Base-by-base conservation (phyloP, 1,284 basidiomycete species). In the Paramarasmius palmivorus region DNA sequence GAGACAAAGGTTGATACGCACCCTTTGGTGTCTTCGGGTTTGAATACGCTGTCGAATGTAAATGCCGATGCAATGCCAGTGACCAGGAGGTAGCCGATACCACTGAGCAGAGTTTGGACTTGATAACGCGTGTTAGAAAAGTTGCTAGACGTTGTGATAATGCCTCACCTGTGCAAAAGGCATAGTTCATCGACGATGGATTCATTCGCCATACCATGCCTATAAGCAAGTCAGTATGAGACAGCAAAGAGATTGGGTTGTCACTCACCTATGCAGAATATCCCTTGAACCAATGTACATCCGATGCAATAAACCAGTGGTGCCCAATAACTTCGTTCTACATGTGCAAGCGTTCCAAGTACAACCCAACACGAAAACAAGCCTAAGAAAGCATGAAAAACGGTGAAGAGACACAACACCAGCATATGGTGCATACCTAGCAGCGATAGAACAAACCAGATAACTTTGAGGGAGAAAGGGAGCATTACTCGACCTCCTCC, bases 141-240 rank as follows among this genome's bases (percentile, higher is more conserved):
- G 46, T 25, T 10, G 8, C 32, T 34, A 2, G 51, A 39, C 22
- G 17, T 12, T 38, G 34, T 14, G 52, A 22, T 47, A 1, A 32
- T 29, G 59, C 75, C 56, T 29, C 60, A 84, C 83, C 73, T 42
- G 78, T 65, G 60, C 85, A 87, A 58, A 88, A 87, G 14, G 63
- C 61, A 44, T 61, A 65, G 6, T 84, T 81, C 82, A 87, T 87
- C 25, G 59, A 63, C 45, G 69, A 70, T 1, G 85, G 81, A 57
- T 83, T 68, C 83, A 88, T 85, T 48, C 67, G 67, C 75, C 83
- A 86, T 19, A 83, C 73, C 65, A 88, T 75, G 8, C 85, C 86
- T 87, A 17, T 29, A 38, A 42, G 41, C 41, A 38, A 19, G 22
- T 26, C 37, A 25, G 40, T 3, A 15, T 53, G 39, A 41, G 20